phyloP scores from a whole-genome alignment of 371 early-diverging fungal species.

The Batkoa obscura region DNA sequence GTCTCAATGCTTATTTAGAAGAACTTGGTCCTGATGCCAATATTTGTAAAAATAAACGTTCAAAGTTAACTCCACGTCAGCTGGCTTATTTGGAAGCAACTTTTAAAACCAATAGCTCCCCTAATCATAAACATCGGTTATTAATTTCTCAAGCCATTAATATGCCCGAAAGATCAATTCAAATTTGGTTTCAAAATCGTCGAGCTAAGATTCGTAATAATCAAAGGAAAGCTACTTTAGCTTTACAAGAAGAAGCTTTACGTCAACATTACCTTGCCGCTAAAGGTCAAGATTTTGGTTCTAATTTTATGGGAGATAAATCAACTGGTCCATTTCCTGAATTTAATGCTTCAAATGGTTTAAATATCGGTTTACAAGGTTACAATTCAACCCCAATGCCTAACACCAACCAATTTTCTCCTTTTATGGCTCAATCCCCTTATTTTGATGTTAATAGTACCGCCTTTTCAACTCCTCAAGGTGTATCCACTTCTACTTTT shows the following conservation, averaged over 20 bases:
- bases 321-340: neutral
- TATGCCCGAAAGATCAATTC: constrained; percentile 87
- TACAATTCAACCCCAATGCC: neutral
- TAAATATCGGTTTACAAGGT: neutral
- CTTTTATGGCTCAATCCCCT: neutral
- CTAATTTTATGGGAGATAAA: neutral
- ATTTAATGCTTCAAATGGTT: neutral
- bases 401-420: neutral
- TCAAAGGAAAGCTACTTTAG: constrained; percentile 22
- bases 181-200: constrained; percentile 99
- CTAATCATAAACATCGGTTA: constrained; percentile 64
- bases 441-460: neutral
- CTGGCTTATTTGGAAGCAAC: constrained; percentile 33
- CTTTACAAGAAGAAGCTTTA: constrained; percentile 25
- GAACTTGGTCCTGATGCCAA: too few relatives aligned
- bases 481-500: neutral
- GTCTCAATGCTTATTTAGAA: too few relatives aligned
- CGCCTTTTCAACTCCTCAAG: neutral
- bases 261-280: constrained; percentile 9
- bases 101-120: constrained; percentile 41
- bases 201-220: constrained; percentile 77
- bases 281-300: too few relatives aligned
- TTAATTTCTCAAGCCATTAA: constrained; percentile 64
- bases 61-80: too few relatives aligned
- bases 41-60: too few relatives aligned